Base-by-base conservation (phyloP, 2,329 filamentous ascomycete species). In the Hymenoscyphus albidus region DNA sequence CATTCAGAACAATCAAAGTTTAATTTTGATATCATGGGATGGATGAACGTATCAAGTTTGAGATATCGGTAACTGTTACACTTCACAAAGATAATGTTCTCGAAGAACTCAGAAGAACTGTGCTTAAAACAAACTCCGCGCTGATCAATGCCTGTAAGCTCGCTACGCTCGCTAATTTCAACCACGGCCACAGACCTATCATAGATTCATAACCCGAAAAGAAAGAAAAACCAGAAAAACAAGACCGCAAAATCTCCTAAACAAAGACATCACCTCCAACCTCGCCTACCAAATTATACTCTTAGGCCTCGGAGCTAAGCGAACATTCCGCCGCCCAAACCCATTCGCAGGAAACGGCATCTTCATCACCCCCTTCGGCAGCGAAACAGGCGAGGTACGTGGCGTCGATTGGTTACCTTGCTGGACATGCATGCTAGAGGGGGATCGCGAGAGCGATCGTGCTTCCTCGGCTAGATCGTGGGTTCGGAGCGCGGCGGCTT, bases 381-480 rank as follows among this genome's bases (percentile, higher is more conserved):
- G 44, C n/a, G 44, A 51, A 12, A 22, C 10, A 32, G 54, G 22
- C 27, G 54, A 56, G 16, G 32, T 32, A 14, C 22, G 54, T 35
- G 27, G 22, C 31, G 68, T 65, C 58, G 38, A 60, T 62, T 22
- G 62, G 60, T 32, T 55, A 54, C 18, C 22, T 22, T 22, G 22
- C 22, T 22, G 22, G 22, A 22, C 22, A 22, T 62, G 59, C n/a
- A 57, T 13, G 54, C 32, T 32, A 56, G 54, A 32, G 54, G 14
- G 5, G 42, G 54, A 14, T 38, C 38, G 59, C 27, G 27, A 40
- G n/a, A 38, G 40, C 1, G n/a, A 16, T 62, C 59, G 62, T 13
- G 42, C 16, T 22, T 59, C 65, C n/a, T 63, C 10, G 5, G 65
- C 61, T 6, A 67, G 62, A 62, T 64, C 65, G 32, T 56, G 54